Evolutionary conservation across 148 eudicot species (phyloP).

Genomic region (Rhododendron vialii): DNA sequence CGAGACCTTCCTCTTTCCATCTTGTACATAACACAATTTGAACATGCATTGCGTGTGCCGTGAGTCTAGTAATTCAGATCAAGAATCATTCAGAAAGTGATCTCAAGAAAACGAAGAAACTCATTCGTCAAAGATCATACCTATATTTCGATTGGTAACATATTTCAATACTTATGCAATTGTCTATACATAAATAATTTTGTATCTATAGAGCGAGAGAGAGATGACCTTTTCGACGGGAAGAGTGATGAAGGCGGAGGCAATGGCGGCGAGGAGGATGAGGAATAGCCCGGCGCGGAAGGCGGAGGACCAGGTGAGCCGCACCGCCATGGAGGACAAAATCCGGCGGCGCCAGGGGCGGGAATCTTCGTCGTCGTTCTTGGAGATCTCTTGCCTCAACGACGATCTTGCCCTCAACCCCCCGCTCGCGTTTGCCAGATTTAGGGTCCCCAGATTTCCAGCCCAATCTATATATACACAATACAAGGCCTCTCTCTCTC

Average conservation of each 20-base stretch:
- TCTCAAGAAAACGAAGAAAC: constrained; percentile 2
- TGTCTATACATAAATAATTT: neutral
- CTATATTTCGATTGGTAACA: neutral
- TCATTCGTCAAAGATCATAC: neutral
- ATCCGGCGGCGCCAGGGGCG: constrained; percentile 50
- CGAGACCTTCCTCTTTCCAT: neutral
- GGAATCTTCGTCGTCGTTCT: constrained; percentile 27
- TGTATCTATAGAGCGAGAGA: neutral
- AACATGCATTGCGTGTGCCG: neutral
- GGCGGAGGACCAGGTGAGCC: constrained; percentile 49
- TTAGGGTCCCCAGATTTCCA: constrained; percentile 1
- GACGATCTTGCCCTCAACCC: constrained; percentile 35
- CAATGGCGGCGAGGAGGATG: constrained; percentile 55
- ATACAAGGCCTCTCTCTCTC: neutral
- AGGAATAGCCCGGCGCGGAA: constrained; percentile 46
- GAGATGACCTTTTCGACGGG: constrained; percentile 72
- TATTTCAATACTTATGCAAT: neutral
- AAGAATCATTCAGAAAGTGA: neutral
- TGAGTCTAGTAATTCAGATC: neutral
- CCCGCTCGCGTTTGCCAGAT: constrained; percentile 27
- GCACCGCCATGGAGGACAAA: constrained; percentile 34
- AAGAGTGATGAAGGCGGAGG: constrained; percentile 64
- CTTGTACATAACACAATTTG: neutral
- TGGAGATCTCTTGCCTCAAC: constrained; percentile 24
- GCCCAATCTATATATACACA: neutral